These are phyloP conservation scores for Arachnopeziza araneosa DNA, from an alignment of 2,329 filamentous ascomycete genomes.

Conservation along the genomic window DNA sequence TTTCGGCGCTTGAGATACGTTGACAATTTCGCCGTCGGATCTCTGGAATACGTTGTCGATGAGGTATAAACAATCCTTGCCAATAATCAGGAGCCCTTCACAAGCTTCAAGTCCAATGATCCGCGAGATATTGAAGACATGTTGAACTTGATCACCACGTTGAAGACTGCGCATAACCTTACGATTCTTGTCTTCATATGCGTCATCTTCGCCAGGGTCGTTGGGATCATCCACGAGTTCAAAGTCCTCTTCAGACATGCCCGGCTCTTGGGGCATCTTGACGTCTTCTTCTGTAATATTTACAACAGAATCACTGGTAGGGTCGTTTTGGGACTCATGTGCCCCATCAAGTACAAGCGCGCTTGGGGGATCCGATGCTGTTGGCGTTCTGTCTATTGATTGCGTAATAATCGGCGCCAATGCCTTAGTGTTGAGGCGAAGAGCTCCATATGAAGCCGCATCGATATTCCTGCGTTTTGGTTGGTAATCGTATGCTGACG, in stretches of 20 bases:
- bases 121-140: conserved; percentile 90
- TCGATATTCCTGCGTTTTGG: conserved; percentile 68
- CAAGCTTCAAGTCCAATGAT: conserved; percentile 90
- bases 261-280: conserved; percentile 19
- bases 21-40: conserved; percentile 91
- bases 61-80: conserved; percentile 87
- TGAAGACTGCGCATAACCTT: conserved; percentile 95
- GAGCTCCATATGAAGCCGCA: conserved; percentile 31
- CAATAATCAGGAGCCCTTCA: conserved; percentile 88
- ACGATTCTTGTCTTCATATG: conserved; percentile 94
- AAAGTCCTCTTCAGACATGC: conserved; percentile 72
- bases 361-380: conserved; percentile 8
- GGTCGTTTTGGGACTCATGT: conserved; percentile 5
- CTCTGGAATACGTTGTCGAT: conserved; percentile 96
- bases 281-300: conserved; percentile 11
- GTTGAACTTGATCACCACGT: conserved; percentile 84
- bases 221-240: conserved; percentile 93
- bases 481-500: conserved; percentile 68
- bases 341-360: conserved; percentile 7
- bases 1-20: conserved; percentile 85
- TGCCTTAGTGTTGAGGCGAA: conserved; percentile 32
- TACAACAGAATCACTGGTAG: conserved; percentile 7
- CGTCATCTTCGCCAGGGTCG: conserved; percentile 72
- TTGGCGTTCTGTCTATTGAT: conserved; percentile 8
- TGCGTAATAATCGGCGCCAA: conserved; percentile 3